Base-by-base conservation (phyloP, 1,284 basidiomycete genomes). In the Boletus coffeatus region DNA sequence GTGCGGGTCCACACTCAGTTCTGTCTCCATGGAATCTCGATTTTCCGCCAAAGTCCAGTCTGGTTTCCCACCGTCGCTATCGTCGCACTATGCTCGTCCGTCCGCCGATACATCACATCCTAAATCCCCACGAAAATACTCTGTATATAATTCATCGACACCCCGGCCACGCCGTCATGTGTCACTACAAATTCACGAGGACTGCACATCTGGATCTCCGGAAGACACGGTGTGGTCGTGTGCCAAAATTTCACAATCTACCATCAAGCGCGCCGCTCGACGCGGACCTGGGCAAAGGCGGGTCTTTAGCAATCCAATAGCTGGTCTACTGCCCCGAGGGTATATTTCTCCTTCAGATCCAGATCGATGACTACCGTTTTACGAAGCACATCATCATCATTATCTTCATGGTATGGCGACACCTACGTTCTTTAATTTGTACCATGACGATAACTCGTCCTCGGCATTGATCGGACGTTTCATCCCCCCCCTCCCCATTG, bases 201-300 rank as follows among this genome's bases (percentile, higher is more conserved):
- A 41, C 14, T 52, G 32, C 32, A 48, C 50, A 62, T 56, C 64
- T 56, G 63, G 21, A 9, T 56, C 62, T 5, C 52, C 64, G 8
- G 62, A 58, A 61, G 64, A 67, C 32, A 55, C 3, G 29, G 32
- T 73, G 36, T 73, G 71, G 71, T 74, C 71, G 41, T 73, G 71
- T 66, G 71, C 71, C 39, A 73, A 76, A 58, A 76, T 73, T 11
- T 67, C 74, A 1, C 73, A 62, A 39, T 75, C 71, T 39, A 34
- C 62, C 46, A 11, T 52, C 10, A 73, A 73, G 58, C 69, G 65
- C 14, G 62, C 71, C 52, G 65, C 72, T 61, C 73, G 74, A 64
- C 62, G 65, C 18, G 65, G 68, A 6, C 61, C 65, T 16, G 5
- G 61, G 2, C 61, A 64, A 61, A 66, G 63, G 48, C 70, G 72